Base-by-base conservation (phyloP, 75 land plant genomes). In the Sequoiadendron giganteum region DNA sequence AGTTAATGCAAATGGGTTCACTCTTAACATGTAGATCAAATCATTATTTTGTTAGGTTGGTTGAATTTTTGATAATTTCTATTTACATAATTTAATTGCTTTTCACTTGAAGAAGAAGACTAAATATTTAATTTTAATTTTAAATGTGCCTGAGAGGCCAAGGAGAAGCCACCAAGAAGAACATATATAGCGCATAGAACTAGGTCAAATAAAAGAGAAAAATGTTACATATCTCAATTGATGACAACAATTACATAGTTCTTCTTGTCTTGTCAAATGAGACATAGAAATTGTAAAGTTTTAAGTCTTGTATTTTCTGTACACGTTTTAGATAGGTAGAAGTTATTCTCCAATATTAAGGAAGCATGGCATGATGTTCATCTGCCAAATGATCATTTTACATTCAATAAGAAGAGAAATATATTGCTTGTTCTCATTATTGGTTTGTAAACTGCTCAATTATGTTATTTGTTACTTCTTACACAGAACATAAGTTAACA, bases 401-500 rank as follows among this genome's bases (percentile, higher is more conserved):
- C 10, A 73, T 43, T 45, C 8, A 48, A 81, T 43, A 48, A 25
- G 48, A 43, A 81, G 48, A 21, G 25, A 13, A 45, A 21, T 49
- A 21, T 81, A 43, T 19, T 81, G 83, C 49, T 81, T 81, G 25
- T n/a, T n/a, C n/a, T n/a, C n/a, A n/a, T n/a, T n/a, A 81, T 81
- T 78, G 81, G 18, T 38, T 78, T 39, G 25, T 40, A 78, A 78
- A 1, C 10, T 11, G 3, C 76, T 73, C 76, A 73, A 30, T n/a
- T 70, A 30, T 25, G 49, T 10, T 43, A 40, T 81, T 11, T 45
- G 9, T 45, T 43, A 2, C 82, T 81, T 25, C 25, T 81, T 43
- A 18, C 43, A 16, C 45, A 18, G 6, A 5, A 45, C 49, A 81
- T 13, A 45, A 32, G 32, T 25, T 25, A 25, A 43, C 2, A 10